Base-by-base conservation (phyloP, 805 yeast genomes). In the Wickerhamomyces chaumierensis region DNA sequence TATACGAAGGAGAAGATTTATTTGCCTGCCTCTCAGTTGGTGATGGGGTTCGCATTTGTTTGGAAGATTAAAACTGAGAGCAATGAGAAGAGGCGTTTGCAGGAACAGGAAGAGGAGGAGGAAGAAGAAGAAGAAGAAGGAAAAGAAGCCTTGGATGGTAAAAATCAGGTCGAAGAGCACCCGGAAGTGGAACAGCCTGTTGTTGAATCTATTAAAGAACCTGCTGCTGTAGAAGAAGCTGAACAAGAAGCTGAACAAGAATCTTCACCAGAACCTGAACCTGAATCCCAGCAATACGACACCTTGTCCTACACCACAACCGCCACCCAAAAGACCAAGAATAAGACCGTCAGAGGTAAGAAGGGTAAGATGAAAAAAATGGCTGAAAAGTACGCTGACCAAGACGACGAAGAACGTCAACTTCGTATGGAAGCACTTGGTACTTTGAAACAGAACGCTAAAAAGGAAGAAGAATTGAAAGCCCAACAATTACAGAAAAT, bases 1-100 rank as follows among this genome's bases (percentile, higher is more conserved):
- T 72, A 72, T 20, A 60, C 59, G 37, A 67, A 68, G 36, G 73
- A 69, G 20, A 78, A 76, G 51, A 69, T 67, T 16, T 71, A 63
- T 46, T 62, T 88, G 47, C 85, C 88, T 0, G 85, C 96, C 4
- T 69, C 80, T n/a, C 94, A 80, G 48, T 57, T 88, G 50, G 86
- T 78, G 1, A 81, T 92, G 92, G 98, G 98, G 0, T 67, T 88
- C 48, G 96, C 83, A 0, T 69, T 92, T 38, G 51, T 84, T 41
- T 85, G 94, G 82, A 62, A 78, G 41, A 65, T 75, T 1, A 81
- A 81, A 42, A 76, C 71, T 36, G 80, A 72, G 25, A 67, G 69
- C 2, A 65, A 75, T 3, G 55, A 63, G 14, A 49, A 44, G 7
- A 61, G 60, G 36, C 61, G 63, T 35, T 59, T 55, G 20, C 55